Conservation (phyloP, 192 early-diverging fungal species). For the Entomortierella beljakovae region DNA sequence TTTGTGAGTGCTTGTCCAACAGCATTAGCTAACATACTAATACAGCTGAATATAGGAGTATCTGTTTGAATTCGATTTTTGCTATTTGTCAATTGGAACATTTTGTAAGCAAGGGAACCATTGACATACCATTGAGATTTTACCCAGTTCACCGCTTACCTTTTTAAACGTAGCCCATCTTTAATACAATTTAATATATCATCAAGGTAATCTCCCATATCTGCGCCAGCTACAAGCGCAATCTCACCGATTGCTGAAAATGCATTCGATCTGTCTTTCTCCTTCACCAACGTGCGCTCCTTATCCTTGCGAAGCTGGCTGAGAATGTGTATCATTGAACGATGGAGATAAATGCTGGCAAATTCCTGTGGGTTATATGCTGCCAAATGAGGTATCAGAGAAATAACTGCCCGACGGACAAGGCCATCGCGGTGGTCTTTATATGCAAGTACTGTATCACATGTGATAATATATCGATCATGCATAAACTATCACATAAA, state of each 20-base stretch:
- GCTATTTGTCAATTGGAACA: too few species aligned
- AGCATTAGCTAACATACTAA: conserved; percentile 89
- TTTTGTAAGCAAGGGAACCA: conserved; percentile 10
- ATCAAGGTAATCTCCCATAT: conserved; percentile 86
- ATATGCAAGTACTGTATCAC: conserved; percentile 80
- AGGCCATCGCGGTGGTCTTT: conserved; percentile 83
- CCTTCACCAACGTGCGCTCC: conserved; percentile 65
- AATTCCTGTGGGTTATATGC: conserved; percentile 81
- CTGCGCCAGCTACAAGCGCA: conserved; percentile 79
- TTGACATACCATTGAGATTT: too few species aligned
- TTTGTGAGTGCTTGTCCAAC: conserved; percentile 92
- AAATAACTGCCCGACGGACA: conserved; percentile 85
- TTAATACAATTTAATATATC: conserved; percentile 80
- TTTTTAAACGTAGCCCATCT: conserved; percentile 76
- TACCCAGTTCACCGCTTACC: too few species aligned
- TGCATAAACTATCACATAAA: conserved; percentile 79
- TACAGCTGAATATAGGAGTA: conserved; percentile 81
- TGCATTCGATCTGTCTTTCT: conserved; percentile 61
- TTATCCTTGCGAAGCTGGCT: conserved; percentile 76
- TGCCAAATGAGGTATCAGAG: conserved; percentile 86
- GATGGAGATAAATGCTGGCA: conserved; percentile 72
- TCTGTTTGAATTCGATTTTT: conserved; percentile 69
- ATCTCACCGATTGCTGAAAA: conserved; percentile 90
- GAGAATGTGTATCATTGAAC: conserved; percentile 81
- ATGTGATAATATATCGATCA: conserved; percentile 77